Evolutionary conservation across 2,329 filamentous ascomycete species (phyloP).

Genomic region (Aaosphaeria arxii): DNA sequence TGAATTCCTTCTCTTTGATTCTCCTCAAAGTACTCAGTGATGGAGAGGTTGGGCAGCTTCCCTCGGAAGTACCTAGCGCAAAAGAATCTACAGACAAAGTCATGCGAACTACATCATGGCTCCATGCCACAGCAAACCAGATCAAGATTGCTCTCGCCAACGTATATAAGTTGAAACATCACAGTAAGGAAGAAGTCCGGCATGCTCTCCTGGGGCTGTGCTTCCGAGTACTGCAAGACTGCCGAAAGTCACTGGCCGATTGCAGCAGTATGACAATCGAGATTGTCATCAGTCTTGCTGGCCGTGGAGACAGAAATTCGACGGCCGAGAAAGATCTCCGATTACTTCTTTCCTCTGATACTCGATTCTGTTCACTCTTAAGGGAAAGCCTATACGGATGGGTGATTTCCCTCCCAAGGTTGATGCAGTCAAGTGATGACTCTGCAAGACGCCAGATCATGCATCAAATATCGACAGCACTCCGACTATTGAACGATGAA

Average conservation of each 20-base stretch:
- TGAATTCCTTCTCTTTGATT: constrained; percentile 56
- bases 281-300: constrained; percentile 67
- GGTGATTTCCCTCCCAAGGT: constrained; percentile 73
- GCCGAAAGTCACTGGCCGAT: constrained; percentile 67
- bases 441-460: constrained; percentile 70
- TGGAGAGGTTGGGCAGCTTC: constrained; percentile 27
- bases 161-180: constrained; percentile 70
- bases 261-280: constrained; percentile 74
- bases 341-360: constrained; percentile 62
- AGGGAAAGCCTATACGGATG: constrained; percentile 75
- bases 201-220: constrained; percentile 68
- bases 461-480: constrained; percentile 71
- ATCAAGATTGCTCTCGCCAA: constrained; percentile 79
- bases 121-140: constrained; percentile 75
- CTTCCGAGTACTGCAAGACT: constrained; percentile 73
- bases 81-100: constrained; percentile 20
- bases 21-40: constrained; percentile 49
- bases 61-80: constrained; percentile 6
- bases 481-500: constrained; percentile 62
- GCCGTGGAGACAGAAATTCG: constrained; percentile 46
- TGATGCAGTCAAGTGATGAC: constrained; percentile 84
- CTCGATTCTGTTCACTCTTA: constrained; percentile 60
- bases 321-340: constrained; percentile 46
- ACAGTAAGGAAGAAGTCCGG: constrained; percentile 68
- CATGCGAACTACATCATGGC: constrained; percentile 60